Evolutionary conservation across 2,329 filamentous ascomycete species (phyloP).

Genomic region (Penicillium psychrosexuale): DNA sequence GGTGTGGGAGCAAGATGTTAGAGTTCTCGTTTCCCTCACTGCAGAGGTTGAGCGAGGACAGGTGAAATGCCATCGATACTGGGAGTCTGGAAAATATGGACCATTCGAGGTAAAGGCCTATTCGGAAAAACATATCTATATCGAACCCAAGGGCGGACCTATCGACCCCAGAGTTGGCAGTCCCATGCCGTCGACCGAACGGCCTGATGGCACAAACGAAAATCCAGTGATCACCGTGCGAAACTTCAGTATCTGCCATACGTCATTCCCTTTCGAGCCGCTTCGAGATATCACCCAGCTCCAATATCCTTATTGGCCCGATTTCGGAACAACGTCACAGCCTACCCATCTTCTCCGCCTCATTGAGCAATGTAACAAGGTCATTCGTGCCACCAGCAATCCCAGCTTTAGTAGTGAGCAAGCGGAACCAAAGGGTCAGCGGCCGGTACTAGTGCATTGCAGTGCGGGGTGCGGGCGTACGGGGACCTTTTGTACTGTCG

Average conservation of each 20-base stretch:
- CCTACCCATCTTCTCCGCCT: slow-evolving; percentile 81
- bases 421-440: slow-evolving; percentile 53
- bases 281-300: slow-evolving; percentile 92
- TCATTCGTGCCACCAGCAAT: slow-evolving; percentile 44
- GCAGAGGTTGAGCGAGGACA: slow-evolving; percentile 91
- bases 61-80: slow-evolving; percentile 92
- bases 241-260: slow-evolving; percentile 79
- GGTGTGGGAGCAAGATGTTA: slow-evolving; percentile 93
- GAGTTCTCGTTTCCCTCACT: slow-evolving; percentile 94
- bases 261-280: slow-evolving; percentile 72
- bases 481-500: slow-evolving; percentile 93
- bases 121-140: slow-evolving; percentile 76
- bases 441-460: slow-evolving; percentile 89
- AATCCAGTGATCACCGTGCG: slow-evolving; percentile 75
- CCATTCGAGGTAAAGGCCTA: slow-evolving; percentile 70
- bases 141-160: slow-evolving; percentile 58
- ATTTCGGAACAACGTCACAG: slow-evolving; percentile 89
- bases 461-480: slow-evolving; percentile 94
- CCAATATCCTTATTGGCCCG: slow-evolving; percentile 94
- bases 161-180: slow-evolving; percentile 30
- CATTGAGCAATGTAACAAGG: slow-evolving; percentile 81
- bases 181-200: slow-evolving; percentile 13
- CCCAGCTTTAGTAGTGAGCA: slow-evolving; percentile 42
- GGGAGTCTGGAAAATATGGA: slow-evolving; percentile 76
- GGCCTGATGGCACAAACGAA: slow-evolving; percentile 27